Base-by-base conservation (phyloP, 257 asterid genomes). In the Jacaranda mimosifolia region DNA sequence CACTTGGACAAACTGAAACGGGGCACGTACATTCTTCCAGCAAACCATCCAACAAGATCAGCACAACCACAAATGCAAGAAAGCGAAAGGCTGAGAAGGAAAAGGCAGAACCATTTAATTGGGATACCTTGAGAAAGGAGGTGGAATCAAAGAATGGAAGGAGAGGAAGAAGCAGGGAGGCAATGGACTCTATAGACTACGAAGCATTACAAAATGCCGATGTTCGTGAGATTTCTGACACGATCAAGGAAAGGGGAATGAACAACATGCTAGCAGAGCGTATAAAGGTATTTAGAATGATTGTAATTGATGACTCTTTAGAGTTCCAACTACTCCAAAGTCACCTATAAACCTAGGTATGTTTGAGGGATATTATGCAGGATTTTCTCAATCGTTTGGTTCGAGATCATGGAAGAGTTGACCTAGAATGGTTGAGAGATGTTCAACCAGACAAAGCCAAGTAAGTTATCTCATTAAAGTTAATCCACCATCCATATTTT, bases 341-440 rank as follows among this genome's bases (percentile, higher is more conserved):
- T 46, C 51, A n/a, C 57, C 36, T 78, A 70, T 72, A 42, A 75
- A 63, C 56, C 68, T 18, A 63, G 10, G 26, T 62, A 13, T 58
- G 26, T n/a, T 78, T 53, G 12, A 60, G 65, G 67, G 82, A 74
- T 77, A 73, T 84, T 84, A 66, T 85, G 88, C 93, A 95, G 99
- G 96, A 81, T 77, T 95, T 95, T 68, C 98, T 95, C 48, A 72
- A 93, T 70, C 91, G 98, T 39, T 38, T 95, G 72, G 97, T 90
- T 53, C 73, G 73, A 67, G 99, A 95, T 36, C 99, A 95, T 78
- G 98, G 83, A 79, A 87, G 87, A 68, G 76, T 89, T 26, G 98
- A 95, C 87, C 92, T 95, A 19, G 99, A 95, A 91, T 95, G 99
- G 99, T 78, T 95, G 76, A 87, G 98, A 85, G 91, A 91, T 77